phyloP scores from a whole-genome alignment of 495 filamentous ascomycete species.

The Usnea hakonensis region DNA sequence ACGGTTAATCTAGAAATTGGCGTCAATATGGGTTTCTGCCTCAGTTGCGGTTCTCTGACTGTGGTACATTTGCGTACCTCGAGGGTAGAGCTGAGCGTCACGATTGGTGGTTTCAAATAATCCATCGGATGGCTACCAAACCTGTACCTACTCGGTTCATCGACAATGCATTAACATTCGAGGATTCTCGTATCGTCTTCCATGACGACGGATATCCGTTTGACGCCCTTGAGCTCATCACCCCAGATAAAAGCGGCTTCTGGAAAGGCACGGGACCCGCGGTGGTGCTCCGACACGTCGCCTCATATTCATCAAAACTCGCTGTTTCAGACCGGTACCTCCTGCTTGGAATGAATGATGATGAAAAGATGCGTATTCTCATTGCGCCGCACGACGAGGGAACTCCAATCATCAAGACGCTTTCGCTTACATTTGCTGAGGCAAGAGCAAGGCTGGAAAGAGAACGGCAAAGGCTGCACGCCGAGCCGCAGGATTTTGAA shows the following conservation, averaged over 20 bases:
- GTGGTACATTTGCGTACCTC: background rate
- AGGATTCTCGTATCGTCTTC: background rate
- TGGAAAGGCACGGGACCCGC: background rate
- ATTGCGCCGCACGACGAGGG: background rate
- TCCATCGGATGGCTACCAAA: background rate
- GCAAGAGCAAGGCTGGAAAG: background rate
- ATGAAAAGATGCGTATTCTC: conserved; percentile 1
- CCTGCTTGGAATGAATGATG: background rate
- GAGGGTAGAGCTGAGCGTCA: background rate
- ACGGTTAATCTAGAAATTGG: background rate
- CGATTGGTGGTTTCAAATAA: background rate
- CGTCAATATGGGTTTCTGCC: background rate
- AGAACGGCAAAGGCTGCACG: background rate
- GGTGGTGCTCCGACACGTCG: background rate
- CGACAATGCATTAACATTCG: background rate
- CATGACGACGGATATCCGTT: background rate
- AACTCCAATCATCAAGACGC: background rate
- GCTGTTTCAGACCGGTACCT: background rate
- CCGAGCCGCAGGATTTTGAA: background rate
- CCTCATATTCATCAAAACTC: background rate
- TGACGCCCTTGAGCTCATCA: background rate
- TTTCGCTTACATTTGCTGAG: background rate
- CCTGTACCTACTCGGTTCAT: background rate
- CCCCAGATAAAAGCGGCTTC: background rate
- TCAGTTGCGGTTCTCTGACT: background rate